Evolutionary conservation across 371 early-diverging fungal species (phyloP), one percentile per base, ranked within the genome.

Genomic region (Apophysomyces variabilis): DNA sequence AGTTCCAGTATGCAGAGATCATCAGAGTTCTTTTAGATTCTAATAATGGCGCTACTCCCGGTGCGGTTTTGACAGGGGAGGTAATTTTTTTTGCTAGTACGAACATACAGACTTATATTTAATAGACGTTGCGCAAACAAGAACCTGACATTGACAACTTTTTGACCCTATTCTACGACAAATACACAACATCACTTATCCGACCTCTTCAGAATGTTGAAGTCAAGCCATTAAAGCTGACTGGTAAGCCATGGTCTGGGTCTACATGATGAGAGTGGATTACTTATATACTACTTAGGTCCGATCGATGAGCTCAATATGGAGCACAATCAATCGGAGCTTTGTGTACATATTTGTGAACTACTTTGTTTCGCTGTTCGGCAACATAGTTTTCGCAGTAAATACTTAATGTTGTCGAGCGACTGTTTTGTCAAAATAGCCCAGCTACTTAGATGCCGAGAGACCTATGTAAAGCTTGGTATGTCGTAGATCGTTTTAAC

Each of bases 341-440:
- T 84, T 5, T 80, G 78, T 60, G 71, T 87, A 18, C 86, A 88
- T 61, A 71, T 94, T 26, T 92, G 92, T 73, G 94, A 93, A 21
- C 72, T 94, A 16, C 69, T 95, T 14, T 84, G 87, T 50, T 91
- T 89, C 74, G 75, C 82, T 60, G 79, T 94, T 37, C 78, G 85
- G 47, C 77, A 84, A 8, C 96, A 97, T 74, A 79, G 83, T 0
- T 87, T 87, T 67, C 84, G 91, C n/a, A 91, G 89, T 79, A 93
- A 93, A 73, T 89, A 87, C 67, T 85, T 90, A 54, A 69, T 95
- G 21, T 74, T 90, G 13, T 83, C 86, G n/a, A 81, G 86, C 7
- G 83, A 85, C 60, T 74, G 91, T 32, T 77, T 86, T 18, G 60
- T 73, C 35, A 89, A 91, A 66, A 70, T 93, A 5, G 70, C 77